A percentile compares a stretch with the other conserved stretches of the same genome.
These are phyloP conservation scores for Xylaria grammica DNA, from an alignment of 495 filamentous ascomycete species.

Conservation along the genomic window DNA sequence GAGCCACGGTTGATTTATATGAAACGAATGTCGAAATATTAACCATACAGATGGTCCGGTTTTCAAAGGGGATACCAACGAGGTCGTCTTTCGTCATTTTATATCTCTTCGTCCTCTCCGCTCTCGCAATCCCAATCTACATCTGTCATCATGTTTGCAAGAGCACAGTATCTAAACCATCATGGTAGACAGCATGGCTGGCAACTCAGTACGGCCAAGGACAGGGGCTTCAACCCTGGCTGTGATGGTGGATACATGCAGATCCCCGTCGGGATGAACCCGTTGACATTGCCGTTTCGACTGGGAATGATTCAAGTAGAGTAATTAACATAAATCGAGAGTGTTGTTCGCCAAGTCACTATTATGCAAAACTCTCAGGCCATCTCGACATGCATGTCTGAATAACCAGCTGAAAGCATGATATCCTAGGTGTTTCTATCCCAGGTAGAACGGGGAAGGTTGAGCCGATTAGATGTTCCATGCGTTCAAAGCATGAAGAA, in stretches of 20 bases:
- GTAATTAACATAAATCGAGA: not conserved
- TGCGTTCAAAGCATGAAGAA: not conserved
- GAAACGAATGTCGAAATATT: conserved; percentile 33
- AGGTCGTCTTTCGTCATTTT: not conserved
- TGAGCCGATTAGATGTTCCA: not conserved
- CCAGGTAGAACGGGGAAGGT: not conserved
- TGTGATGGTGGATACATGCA: conserved; percentile 10
- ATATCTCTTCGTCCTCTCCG: not conserved
- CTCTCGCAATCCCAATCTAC: not conserved
- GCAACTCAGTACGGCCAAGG: not conserved
- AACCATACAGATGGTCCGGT: not conserved
- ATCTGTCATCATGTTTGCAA: not conserved
- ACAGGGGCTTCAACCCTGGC: conserved; percentile 8
- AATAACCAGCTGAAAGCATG: not conserved
- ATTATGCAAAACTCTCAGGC: not conserved
- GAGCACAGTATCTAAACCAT: not conserved
- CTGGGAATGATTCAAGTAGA: conserved; percentile 11
- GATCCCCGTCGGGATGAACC: conserved; percentile 11
- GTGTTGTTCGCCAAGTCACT: not conserved
- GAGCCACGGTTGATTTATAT: conserved; percentile 3
- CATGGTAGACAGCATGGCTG: not conserved
- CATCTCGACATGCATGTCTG: not conserved
- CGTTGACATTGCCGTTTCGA: conserved; percentile 5
- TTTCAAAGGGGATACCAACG: not conserved
- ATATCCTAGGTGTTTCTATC: not conserved